Percentiles rank a stretch among this genome's conserved stretches.
phyloP scores from a whole-genome alignment of 495 filamentous ascomycete species.

The Xylaria sp. region DNA sequence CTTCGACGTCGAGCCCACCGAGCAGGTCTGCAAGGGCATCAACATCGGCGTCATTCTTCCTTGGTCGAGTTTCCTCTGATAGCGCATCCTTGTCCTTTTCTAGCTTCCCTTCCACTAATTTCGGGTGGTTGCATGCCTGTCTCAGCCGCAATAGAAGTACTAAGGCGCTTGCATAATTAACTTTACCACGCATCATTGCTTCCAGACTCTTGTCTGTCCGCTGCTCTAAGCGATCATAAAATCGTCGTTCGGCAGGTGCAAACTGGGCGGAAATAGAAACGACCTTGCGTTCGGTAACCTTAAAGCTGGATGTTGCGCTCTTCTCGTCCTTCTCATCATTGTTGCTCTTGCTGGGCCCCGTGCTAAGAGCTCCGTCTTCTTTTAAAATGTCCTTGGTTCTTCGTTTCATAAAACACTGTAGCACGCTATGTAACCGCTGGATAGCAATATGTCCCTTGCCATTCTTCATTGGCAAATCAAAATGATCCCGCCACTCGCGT shows the following conservation, averaged over 20 bases:
- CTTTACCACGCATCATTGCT: conserved; percentile 80
- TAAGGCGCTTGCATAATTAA: conserved; percentile 78
- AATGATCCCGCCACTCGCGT: conserved; percentile 83
- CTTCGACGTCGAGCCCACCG: conserved; percentile 78
- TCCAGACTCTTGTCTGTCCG: conserved; percentile 86
- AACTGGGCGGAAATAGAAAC: conserved; percentile 82
- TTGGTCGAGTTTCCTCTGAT: conserved; percentile 64
- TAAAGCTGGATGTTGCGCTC: conserved; percentile 67
- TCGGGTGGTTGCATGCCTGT: conserved; percentile 93
- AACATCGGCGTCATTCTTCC: conserved; percentile 61
- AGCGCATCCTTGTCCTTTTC: conserved; percentile 88
- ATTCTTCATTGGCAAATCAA: conserved; percentile 83
- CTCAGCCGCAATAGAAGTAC: conserved; percentile 86
- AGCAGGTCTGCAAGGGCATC: conserved; percentile 88
- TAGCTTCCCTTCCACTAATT: conserved; percentile 81
- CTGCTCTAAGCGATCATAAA: conserved; percentile 83
- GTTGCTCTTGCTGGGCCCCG: conserved; percentile 64
- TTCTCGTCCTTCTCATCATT: conserved; percentile 57
- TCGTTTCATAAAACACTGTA: conserved; percentile 96
- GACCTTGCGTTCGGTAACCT: conserved; percentile 86
- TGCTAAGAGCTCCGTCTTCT: conserved; percentile 75
- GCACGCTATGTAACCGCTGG: conserved; percentile 76
- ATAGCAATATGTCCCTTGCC: conserved; percentile 90
- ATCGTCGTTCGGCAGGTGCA: conserved; percentile 76
- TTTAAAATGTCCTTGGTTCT: conserved; percentile 95